Percentiles rank a stretch among this genome's conserved stretches.
phyloP scores from a whole-genome alignment of 2,329 filamentous ascomycete species.

The Epichloe glyceriae region DNA sequence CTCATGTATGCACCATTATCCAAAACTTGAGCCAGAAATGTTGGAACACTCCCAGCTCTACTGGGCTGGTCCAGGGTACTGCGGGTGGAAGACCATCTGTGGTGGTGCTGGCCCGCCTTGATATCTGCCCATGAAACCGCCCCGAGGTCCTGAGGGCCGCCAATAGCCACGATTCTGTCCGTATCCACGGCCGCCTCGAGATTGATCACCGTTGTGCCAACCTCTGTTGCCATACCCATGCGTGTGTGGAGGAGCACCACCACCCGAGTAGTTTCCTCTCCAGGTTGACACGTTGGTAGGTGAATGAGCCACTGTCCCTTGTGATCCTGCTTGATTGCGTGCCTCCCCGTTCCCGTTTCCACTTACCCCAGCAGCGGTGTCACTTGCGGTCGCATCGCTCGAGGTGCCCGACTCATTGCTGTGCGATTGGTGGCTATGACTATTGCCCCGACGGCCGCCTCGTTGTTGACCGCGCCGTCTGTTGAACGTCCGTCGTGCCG shows the following conservation, averaged over 20 bases:
- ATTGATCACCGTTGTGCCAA: constrained; percentile 4
- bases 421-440: not conserved
- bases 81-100: not conserved
- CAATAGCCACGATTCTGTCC: constrained; percentile 2
- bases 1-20: not conserved
- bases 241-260: not conserved
- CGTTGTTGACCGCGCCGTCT: constrained; percentile 14
- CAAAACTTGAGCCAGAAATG: not conserved
- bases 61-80: not conserved
- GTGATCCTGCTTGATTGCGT: not conserved
- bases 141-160: constrained; percentile 1
- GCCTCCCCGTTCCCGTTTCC: not conserved
- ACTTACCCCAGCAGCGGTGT: not conserved
- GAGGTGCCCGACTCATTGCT: constrained; percentile 1
- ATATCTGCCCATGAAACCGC: not conserved
- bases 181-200: constrained; percentile 11
- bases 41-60: not conserved
- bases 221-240: not conserved
- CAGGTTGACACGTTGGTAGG: not conserved
- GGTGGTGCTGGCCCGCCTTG: not conserved
- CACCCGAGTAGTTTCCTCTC: constrained; percentile 2
- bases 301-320: not conserved
- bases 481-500: constrained; percentile 11
- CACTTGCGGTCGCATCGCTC: not conserved
- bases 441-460: constrained; percentile 9